phyloP scores from a whole-genome alignment of 768 basidiomycete genomes.

The Coprinopsis marcescibilis region DNA sequence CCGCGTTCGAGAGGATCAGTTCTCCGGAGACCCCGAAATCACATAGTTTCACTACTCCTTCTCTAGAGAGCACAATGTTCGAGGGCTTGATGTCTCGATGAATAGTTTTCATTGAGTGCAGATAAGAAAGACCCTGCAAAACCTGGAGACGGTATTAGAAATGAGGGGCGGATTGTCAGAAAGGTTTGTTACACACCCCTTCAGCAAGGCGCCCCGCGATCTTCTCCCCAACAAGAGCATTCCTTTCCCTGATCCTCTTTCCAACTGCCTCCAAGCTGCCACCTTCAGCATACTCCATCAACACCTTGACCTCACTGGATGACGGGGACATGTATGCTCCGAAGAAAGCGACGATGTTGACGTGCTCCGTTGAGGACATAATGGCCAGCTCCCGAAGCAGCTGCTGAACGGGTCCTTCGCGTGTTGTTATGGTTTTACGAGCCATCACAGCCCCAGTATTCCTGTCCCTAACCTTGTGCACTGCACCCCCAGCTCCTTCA shows the following conservation, averaged over 20 bases:
- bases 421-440: constrained; percentile 89
- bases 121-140: constrained; percentile 87
- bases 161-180: constrained; percentile 12
- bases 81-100: constrained; percentile 96
- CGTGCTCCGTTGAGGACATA: constrained; percentile 75
- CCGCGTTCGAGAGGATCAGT: constrained; percentile 84
- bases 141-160: constrained; percentile 39
- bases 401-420: constrained; percentile 88
- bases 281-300: constrained; percentile 89
- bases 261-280: constrained; percentile 88
- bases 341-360: constrained; percentile 87
- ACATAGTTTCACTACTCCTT: constrained; percentile 86
- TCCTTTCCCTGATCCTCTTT: constrained; percentile 72
- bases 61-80: constrained; percentile 83
- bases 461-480: constrained; percentile 87
- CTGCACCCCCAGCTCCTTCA: constrained; percentile 94
- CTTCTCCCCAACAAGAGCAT: constrained; percentile 77
- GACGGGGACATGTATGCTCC: constrained; percentile 88
- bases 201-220: constrained; percentile 91
- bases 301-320: constrained; percentile 88
- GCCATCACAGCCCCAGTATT: constrained; percentile 81
- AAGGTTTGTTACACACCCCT: constrained; percentile 53
- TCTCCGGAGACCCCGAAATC: constrained; percentile 99
- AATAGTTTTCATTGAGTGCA: constrained; percentile 88
- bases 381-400: constrained; percentile 89